Evolutionary conservation across 2,329 filamentous ascomycete genomes (phyloP), one percentile per base, ranked within the genome.

Genomic region (Ophiocordyceps robertsii): DNA sequence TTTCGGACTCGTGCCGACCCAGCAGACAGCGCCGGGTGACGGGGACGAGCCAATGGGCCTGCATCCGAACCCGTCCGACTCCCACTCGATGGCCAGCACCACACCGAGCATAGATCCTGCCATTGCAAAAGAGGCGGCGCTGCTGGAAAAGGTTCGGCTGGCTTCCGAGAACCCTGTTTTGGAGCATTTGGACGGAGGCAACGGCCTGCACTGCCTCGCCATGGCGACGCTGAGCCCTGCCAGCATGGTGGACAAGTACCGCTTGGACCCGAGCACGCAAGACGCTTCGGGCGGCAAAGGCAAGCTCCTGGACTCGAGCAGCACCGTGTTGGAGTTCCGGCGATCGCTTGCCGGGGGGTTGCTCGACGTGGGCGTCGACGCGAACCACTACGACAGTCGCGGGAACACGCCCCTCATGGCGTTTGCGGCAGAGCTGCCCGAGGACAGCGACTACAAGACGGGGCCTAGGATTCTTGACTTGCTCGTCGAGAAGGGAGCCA

Each of bases 151-250:
- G 6, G 46, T 58, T 5, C 41, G 40, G 1, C 21, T 30, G 6
- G 55, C 56, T 1, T 37, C 38, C 1, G 6, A 32, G 0, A 40
- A 55, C 3, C 56, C 56, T 0, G 19, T 11, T 0, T 30, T 48
- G 1, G 55, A 63, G 36, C 54, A 61, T 38, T 31, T 62, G 36
- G 54, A 66, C 6, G 73, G 74, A 6, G 68, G 72, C 19, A 78
- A 78, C 46, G 73, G 67, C 9, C 60, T 78, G 14, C 74, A 78
- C 48, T 75, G 72, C 46, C 66, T 78, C n/a, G 73, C 73, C 3
- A 66, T 69, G 45, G 71, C 68, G 7, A 66, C 66, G n/a, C 56
- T 76, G 1, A 65, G 65, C 47, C 43, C 56, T 29, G 54, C 57
- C 4, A 63, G 60, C 19, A 54, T 68, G 10, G 53, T 59, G 13